Evolutionary conservation across 2,329 filamentous ascomycete genomes (phyloP).

Genomic region (Diaporthe sp.): DNA sequence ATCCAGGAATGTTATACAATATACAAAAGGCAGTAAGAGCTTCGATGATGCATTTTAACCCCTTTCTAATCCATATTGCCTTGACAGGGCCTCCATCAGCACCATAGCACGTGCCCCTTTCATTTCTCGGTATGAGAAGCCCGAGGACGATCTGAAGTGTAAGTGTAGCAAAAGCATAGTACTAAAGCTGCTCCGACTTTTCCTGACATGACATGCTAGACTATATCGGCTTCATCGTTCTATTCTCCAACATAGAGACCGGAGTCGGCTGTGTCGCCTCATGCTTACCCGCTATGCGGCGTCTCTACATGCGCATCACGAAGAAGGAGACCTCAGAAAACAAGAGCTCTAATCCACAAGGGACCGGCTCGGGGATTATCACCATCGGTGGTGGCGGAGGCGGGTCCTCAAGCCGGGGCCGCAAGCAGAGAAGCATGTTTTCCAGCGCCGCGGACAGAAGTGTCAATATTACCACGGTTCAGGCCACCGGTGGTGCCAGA

Average conservation of each 20-base stretch:
- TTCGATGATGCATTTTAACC: not conserved
- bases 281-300: conserved; percentile 35
- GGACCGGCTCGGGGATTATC: not conserved
- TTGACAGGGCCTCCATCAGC: conserved; percentile 45
- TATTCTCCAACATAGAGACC: conserved; percentile 46
- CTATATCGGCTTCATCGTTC: conserved; percentile 45
- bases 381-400: conserved; percentile 30
- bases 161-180: not conserved
- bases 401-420: not conserved
- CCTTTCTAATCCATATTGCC: not conserved
- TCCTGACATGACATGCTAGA: conserved; percentile 31
- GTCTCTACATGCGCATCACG: conserved; percentile 9
- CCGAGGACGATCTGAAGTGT: conserved; percentile 44
- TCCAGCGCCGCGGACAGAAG: not conserved
- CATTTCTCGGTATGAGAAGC: conserved; percentile 44
- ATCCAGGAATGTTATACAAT: too few species aligned
- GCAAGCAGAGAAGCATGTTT: not conserved
- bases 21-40: not conserved
- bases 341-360: not conserved
- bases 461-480: not conserved
- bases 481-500: not conserved
- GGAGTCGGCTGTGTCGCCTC: conserved; percentile 36
- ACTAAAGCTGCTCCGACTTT: not conserved
- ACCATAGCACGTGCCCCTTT: conserved; percentile 46
- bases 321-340: not conserved